Percentiles rank a stretch among this genome's conserved stretches.
phyloP scores from a whole-genome alignment of 148 eudicot genomes.

The Limonium bicolor region DNA sequence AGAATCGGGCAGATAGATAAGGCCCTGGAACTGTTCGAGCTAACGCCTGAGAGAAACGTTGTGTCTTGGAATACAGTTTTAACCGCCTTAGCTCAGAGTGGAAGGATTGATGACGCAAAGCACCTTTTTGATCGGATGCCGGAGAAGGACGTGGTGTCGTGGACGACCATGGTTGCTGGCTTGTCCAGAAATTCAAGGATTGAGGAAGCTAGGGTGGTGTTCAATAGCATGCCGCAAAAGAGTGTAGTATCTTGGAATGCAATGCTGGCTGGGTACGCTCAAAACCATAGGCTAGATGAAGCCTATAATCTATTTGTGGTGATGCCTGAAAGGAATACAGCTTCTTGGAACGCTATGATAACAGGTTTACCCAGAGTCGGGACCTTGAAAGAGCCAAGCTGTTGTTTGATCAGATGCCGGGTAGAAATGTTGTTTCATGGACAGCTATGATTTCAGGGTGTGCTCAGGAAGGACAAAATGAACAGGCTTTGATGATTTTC shows the following conservation, averaged over 20 bases:
- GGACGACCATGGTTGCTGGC: slow-evolving; percentile 10
- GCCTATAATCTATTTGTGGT: slow-evolving; percentile 13
- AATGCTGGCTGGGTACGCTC: slow-evolving; percentile 12
- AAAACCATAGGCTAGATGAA: slow-evolving; percentile 14
- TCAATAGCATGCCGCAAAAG: slow-evolving; percentile 10
- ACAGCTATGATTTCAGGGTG: slow-evolving; percentile 21
- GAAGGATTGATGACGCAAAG: slow-evolving; percentile 12
- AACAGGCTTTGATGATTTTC: slow-evolving; percentile 18
- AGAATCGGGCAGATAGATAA: slow-evolving; percentile 3
- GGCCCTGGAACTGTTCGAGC: slow-evolving; percentile 9
- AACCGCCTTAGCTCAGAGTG: slow-evolving; percentile 7
- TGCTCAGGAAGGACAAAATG: slow-evolving; percentile 14
- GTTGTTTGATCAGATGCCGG: slow-evolving; percentile 16
- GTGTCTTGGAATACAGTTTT: slow-evolving; percentile 13
- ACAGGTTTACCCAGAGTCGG: slow-evolving; percentile 14
- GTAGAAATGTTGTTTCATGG: slow-evolving; percentile 24
- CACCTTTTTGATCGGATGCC: slow-evolving; percentile 13
- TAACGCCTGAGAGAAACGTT: slow-evolving; percentile 11
- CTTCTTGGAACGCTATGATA: slow-evolving; percentile 24
- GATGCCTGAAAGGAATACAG: slow-evolving; percentile 19
- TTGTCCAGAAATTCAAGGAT: slow-evolving; percentile 14
- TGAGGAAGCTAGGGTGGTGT: slow-evolving; percentile 13
- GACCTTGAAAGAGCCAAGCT: slow-evolving; percentile 9
- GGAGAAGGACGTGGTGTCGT: slow-evolving; percentile 10
- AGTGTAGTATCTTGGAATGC: slow-evolving; percentile 14